A percentile compares a stretch with the other conserved stretches of the same genome.
These are phyloP conservation scores for Boletus tylopilopsis DNA, from an alignment of 768 basidiomycete species.

Conservation along the genomic window DNA sequence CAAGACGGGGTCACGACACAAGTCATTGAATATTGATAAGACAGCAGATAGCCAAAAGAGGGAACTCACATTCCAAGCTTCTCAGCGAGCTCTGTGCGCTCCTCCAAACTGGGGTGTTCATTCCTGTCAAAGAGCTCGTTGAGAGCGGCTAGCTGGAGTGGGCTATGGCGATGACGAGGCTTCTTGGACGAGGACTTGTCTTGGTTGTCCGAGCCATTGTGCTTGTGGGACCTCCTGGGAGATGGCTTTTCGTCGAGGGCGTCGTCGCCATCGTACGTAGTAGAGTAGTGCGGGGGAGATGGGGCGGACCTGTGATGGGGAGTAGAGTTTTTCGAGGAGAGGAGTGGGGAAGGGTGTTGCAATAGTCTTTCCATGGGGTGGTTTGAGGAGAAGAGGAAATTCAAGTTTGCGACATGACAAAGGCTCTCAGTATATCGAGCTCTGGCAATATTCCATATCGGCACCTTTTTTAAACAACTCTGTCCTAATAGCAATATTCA, in stretches of 20 bases:
- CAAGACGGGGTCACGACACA: constrained; percentile 9
- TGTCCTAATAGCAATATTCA: constrained; percentile 29
- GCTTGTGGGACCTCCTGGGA: constrained; percentile 18
- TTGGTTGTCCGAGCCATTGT: constrained; percentile 19
- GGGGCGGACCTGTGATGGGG: constrained; percentile 10
- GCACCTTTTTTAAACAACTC: constrained; percentile 34
- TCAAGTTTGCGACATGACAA: constrained; percentile 37
- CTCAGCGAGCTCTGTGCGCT: constrained; percentile 64
- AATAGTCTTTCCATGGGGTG: constrained; percentile 24
- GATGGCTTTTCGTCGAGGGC: constrained; percentile 27
- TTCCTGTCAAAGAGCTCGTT: constrained; percentile 76
- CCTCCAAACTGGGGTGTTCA: constrained; percentile 70
- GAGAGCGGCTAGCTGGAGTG: constrained; percentile 67
- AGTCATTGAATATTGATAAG: constrained; percentile 18
- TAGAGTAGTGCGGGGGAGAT: constrained; percentile 8
- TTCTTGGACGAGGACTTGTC: constrained; percentile 49
- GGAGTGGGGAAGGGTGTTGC: constrained; percentile 11
- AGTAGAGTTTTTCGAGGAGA: constrained; percentile 8
- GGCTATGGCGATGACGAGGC: constrained; percentile 73
- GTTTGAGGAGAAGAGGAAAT: constrained; percentile 29
- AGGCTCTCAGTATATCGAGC: constrained; percentile 38
- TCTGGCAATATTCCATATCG: constrained; percentile 38
- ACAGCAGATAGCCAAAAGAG: constrained; percentile 23
- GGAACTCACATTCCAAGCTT: constrained; percentile 69
- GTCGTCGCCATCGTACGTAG: constrained; percentile 20